Base-by-base conservation (phyloP, 2,329 filamentous ascomycete genomes). In the Bipolaris bicolor region DNA sequence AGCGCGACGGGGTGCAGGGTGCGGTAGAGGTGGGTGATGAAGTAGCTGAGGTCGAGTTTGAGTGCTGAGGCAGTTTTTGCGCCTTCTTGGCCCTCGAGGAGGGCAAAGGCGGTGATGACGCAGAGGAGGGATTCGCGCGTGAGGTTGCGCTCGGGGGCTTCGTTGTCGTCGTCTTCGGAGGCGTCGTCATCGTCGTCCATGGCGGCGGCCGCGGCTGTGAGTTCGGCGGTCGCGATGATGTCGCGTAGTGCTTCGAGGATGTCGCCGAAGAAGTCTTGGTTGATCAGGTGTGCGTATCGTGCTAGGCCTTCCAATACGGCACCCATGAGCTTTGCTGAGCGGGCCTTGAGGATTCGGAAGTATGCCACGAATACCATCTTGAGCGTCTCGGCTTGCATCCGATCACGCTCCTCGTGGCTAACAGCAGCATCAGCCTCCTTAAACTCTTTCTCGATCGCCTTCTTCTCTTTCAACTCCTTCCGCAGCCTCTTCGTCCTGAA, bases 241-340 rank as follows among this genome's bases (percentile, higher is more conserved):
- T 99, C 95, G 76, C 96, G 96, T 37, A 99, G 82, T 0, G 92
- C 94, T 78, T 98, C 95, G 10, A 99, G 85, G 29, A 99, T 83
- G 73, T 99, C 95, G 26, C 94, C 95, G 69, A 99, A 99, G 81
- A 99, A 98, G 74, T 99, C 92, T 73, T 99, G 92, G 79, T 99
- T 99, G 83, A 99, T 99, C 58, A 99, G 84, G 74, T 97, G 95
- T 3, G 93, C 89, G 73, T 96, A 99, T 73, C 92, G 92, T 49
- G 94, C 93, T 20, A 99, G 81, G 26, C 95, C 95, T 80, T 98
- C 95, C 5, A 99, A 84, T 0, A 97, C 93, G 13, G 94, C 93
- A n/a, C 95, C 95, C 91, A 97, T 98, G 16, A 99, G 85, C 64
- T 90, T 87, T 13, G 91, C 88, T 22, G 87, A 84, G 24, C 92